Conservation (phyloP, 78 protist genomes). For the Guillardia theta region DNA sequence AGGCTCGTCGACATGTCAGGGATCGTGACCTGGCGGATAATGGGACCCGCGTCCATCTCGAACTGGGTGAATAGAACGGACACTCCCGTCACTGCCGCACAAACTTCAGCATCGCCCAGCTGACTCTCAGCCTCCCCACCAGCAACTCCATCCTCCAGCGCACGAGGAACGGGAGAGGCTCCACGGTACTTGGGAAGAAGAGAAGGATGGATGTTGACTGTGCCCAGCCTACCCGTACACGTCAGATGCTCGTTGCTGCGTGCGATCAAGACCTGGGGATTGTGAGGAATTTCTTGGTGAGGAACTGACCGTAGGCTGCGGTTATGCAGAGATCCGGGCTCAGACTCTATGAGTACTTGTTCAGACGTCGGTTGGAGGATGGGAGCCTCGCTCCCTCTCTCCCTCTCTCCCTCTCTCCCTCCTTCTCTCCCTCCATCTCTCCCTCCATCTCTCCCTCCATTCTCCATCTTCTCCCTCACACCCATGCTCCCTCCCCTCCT, state of each 20-base stretch:
- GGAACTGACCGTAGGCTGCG: conserved; percentile 47
- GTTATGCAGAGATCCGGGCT: conserved; percentile 35
- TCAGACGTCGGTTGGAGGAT: not conserved
- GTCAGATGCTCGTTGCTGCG: not conserved
- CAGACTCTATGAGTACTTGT: not conserved
- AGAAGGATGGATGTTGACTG: conserved; percentile 48
- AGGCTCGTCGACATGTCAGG: not conserved
- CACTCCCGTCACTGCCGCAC: conserved; percentile 43
- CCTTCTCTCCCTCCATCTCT: too few species aligned
- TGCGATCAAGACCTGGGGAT: not conserved
- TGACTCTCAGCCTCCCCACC: not conserved
- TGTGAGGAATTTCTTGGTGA: conserved; percentile 13
- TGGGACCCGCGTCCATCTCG: conserved; percentile 50
- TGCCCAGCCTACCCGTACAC: conserved; percentile 29
- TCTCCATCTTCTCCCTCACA: too few species aligned
- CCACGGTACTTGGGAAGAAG: conserved; percentile 50
- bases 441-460: too few species aligned
- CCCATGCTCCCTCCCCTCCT: too few species aligned
- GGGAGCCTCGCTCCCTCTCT: too few species aligned
- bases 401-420: too few species aligned
- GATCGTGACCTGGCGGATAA: not conserved
- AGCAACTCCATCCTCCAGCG: conserved; percentile 38
- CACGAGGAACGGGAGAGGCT: conserved; percentile 45
- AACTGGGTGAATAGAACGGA: conserved; percentile 15
- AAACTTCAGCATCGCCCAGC: not conserved